Conservation (phyloP, 1,139 yeast species). For the Geotrichum australiense region DNA sequence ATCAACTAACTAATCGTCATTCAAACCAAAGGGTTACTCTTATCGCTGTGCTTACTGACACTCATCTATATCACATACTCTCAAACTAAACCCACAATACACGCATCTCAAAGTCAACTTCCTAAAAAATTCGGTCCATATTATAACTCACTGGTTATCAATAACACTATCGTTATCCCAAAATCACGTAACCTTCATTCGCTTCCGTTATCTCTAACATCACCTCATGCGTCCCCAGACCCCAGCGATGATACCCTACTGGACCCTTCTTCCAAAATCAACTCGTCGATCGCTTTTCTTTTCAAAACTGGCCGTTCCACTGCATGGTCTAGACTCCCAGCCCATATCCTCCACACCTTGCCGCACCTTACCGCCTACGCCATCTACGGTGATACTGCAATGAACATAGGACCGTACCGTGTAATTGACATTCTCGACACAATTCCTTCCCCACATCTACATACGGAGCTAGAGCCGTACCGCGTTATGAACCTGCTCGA, state of each 20-base stretch:
- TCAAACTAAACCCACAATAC: too few relatives aligned
- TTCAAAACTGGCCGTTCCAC: conserved; percentile 36
- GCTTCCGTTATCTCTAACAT: too few relatives aligned
- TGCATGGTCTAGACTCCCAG: conserved; percentile 35
- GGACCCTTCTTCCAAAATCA: too few relatives aligned
- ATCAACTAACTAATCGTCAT: too few relatives aligned
- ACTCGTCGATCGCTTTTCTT: conserved; percentile 30
- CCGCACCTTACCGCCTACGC: conserved; percentile 32
- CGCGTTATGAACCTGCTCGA: conserved; percentile 26
- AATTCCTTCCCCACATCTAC: conserved; percentile 21
- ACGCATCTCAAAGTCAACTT: too few relatives aligned
- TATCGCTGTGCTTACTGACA: too few relatives aligned
- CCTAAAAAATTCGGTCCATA: conserved; percentile 3
- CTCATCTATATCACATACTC: too few relatives aligned
- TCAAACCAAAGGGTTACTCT: too few relatives aligned
- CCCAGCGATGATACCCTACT: too few relatives aligned
- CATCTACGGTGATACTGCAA: conserved; percentile 32
- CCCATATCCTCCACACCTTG: conserved; percentile 34
- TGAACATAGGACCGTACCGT: conserved; percentile 31
- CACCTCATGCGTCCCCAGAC: too few relatives aligned
- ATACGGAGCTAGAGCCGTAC: conserved; percentile 28
- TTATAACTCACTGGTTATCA: conserved; percentile 2
- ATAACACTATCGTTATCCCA: conserved; percentile 1
- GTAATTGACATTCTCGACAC: conserved; percentile 32
- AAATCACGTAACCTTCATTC: too few relatives aligned